Percentiles rank a stretch among this genome's conserved stretches.
These are phyloP conservation scores for Misopates orontium DNA, from an alignment of 257 asterid species.

Conservation along the genomic window DNA sequence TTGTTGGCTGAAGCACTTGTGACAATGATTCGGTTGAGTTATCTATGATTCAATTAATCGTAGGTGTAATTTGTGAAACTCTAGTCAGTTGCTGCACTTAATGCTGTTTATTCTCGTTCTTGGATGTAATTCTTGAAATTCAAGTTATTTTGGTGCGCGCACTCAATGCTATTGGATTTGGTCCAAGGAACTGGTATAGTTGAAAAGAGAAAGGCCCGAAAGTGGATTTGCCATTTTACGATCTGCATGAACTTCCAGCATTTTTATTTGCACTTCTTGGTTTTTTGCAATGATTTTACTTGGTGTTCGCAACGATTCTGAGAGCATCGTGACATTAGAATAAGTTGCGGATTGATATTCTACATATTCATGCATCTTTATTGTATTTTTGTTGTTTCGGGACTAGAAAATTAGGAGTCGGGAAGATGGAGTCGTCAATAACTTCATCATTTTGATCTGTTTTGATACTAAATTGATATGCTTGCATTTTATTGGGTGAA, in stretches of 20 bases:
- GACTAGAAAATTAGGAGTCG: constrained; percentile 6
- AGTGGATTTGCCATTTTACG: not conserved
- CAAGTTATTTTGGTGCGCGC: too few relatives aligned
- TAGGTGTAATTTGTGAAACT: constrained; percentile 5
- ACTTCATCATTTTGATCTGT: constrained; percentile 11
- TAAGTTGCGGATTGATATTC: constrained; percentile 2
- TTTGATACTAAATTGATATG: constrained; percentile 20
- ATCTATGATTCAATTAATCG: constrained; percentile 6
- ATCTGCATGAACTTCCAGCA: not conserved
- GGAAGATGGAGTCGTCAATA: constrained; percentile 11
- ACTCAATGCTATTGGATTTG: not conserved
- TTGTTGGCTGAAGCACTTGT: constrained; percentile 10
- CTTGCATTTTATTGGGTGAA: constrained; percentile 21
- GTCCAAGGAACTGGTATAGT: constrained; percentile 4
- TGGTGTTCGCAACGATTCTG: too few relatives aligned
- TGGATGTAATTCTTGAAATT: too few relatives aligned
- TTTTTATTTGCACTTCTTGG: constrained; percentile 2
- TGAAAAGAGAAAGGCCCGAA: not conserved
- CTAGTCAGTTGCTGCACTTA: constrained; percentile 22
- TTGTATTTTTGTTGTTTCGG: not conserved
- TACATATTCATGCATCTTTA: not conserved
- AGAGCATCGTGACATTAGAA: not conserved
- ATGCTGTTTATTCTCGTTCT: not conserved
- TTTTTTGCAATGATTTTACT: too few relatives aligned
- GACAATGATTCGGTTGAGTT: constrained; percentile 14